Conservation (phyloP, 331 rosid genomes). For the Rosa hybrid region DNA sequence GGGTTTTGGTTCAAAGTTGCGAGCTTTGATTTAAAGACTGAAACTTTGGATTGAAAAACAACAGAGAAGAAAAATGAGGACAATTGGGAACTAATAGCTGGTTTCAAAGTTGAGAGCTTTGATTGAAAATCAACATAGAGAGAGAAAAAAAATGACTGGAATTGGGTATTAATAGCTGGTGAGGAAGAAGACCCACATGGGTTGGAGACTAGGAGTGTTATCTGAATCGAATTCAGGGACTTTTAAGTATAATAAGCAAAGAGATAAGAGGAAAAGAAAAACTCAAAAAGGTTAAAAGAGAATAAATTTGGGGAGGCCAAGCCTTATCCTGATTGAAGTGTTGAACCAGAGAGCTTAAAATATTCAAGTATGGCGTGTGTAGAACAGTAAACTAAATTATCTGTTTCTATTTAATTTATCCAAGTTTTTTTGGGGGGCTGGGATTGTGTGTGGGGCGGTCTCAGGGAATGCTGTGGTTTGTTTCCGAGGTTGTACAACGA, state of each 20-base stretch:
- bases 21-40: not conserved
- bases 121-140: not conserved
- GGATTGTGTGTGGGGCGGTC: not conserved
- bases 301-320: conserved; percentile 29
- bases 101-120: not conserved
- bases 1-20: conserved; percentile 11
- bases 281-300: conserved; percentile 1
- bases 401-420: not conserved
- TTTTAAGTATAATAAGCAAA: not conserved
- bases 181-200: conserved; percentile 46
- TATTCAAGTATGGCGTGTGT: not conserved
- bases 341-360: not conserved
- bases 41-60: not conserved
- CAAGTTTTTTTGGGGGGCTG: not conserved
- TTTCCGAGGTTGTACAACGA: conserved; percentile 11
- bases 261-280: not conserved
- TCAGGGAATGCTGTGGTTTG: conserved; percentile 6
- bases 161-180: conserved; percentile 30
- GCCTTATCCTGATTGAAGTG: conserved; percentile 32
- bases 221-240: conserved; percentile 1
- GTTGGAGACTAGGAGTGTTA: conserved; percentile 30
- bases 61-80: not conserved
- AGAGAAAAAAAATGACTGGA: not conserved
- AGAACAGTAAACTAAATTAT: conserved; percentile 29
- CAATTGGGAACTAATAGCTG: too few relatives aligned